Conservation (phyloP, 2,329 filamentous ascomycete genomes). For the Fusarium irregulare region DNA sequence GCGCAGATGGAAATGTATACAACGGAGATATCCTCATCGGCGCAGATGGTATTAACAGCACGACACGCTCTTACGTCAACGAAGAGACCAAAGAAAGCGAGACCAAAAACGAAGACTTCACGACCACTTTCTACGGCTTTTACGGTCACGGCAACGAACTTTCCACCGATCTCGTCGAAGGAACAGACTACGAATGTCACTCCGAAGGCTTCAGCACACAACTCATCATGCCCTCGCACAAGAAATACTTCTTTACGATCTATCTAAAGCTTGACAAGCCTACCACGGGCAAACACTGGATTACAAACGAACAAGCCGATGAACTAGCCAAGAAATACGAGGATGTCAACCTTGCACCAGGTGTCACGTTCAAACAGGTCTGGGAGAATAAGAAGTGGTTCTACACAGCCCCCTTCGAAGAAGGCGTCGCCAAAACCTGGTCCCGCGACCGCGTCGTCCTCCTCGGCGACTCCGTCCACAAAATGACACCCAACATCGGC, state of each 20-base stretch:
- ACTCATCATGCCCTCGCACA: constrained; percentile 21
- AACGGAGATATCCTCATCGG: constrained; percentile 32
- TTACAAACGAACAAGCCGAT: constrained; percentile 10
- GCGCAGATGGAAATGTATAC: constrained; percentile 21
- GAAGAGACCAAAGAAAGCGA: background rate
- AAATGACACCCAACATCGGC: constrained; percentile 37
- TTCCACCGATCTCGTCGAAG: background rate
- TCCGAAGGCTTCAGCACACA: constrained; percentile 16
- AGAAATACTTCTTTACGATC: constrained; percentile 24
- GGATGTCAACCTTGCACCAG: background rate
- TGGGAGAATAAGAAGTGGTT: constrained; percentile 22
- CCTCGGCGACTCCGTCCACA: constrained; percentile 31
- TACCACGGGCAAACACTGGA: background rate
- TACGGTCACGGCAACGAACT: constrained; percentile 15
- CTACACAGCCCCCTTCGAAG: constrained; percentile 20
- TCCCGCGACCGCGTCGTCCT: constrained; percentile 33
- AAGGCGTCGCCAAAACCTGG: constrained; percentile 31
- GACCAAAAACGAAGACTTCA: background rate
- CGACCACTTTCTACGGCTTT: constrained; percentile 26
- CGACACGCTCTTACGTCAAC: constrained; percentile 9
- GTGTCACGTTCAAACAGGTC: constrained; percentile 12
- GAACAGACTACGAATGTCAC: constrained; percentile 24
- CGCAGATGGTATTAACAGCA: constrained; percentile 36
- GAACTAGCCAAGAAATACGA: constrained; percentile 11
- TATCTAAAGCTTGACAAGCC: constrained; percentile 22